Conservation (phyloP, 768 basidiomycete genomes). For the Cystofilobasidium capitatum region DNA sequence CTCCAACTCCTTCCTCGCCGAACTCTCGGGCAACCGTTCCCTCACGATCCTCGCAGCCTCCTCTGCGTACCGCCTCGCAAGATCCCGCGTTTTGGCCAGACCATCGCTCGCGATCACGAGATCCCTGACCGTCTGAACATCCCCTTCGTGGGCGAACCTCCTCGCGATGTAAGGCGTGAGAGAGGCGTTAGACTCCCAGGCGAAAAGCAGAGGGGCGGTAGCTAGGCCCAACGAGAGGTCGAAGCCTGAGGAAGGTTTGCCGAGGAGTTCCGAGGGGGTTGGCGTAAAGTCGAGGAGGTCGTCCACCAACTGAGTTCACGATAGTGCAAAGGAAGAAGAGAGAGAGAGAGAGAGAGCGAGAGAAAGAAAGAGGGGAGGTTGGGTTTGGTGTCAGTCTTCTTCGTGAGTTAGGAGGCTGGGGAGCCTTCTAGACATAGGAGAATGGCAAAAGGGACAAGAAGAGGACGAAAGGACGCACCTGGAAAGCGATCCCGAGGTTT, state of each 20-base stretch:
- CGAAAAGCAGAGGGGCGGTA: slow-evolving; percentile 75
- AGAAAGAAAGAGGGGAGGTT: not conserved
- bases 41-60: slow-evolving; percentile 63
- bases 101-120: slow-evolving; percentile 62
- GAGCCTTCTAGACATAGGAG: no score
- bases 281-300: slow-evolving; percentile 74
- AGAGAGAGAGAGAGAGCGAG: not conserved
- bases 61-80: slow-evolving; percentile 65
- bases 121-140: slow-evolving; percentile 63
- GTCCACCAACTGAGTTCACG: slow-evolving; percentile 83
- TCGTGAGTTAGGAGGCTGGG: not conserved
- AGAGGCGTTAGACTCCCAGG: slow-evolving; percentile 66
- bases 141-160: slow-evolving; percentile 64
- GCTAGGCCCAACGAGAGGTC: slow-evolving; percentile 75
- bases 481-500: slow-evolving; percentile 89
- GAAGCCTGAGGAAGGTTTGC: slow-evolving; percentile 76
- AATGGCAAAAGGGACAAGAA: not conserved
- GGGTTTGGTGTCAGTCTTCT: no score
- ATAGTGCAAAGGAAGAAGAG: slow-evolving; percentile 1
- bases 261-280: slow-evolving; percentile 64
- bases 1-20: slow-evolving; percentile 66
- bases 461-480: slow-evolving; percentile 47
- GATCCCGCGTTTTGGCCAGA: slow-evolving; percentile 62
- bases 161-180: slow-evolving; percentile 68
- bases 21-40: slow-evolving; percentile 62